Conservation (phyloP, 805 yeast genomes). For the Peterozyma toletana region DNA sequence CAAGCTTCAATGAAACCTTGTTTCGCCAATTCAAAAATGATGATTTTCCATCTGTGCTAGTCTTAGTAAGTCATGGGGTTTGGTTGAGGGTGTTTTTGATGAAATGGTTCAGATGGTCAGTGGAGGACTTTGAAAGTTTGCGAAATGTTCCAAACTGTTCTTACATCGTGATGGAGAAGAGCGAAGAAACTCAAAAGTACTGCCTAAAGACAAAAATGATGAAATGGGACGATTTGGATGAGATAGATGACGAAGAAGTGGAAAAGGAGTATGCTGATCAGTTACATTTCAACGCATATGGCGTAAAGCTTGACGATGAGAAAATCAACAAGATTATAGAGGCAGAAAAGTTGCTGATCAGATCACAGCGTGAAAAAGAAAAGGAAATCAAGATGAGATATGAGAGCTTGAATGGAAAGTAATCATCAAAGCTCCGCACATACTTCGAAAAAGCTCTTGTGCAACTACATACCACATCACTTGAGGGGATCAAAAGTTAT, state of each 20-base stretch:
- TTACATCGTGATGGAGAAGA: conserved; percentile 69
- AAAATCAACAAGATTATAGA: conserved; percentile 23
- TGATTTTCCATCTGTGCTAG: conserved; percentile 72
- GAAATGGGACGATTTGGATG: conserved; percentile 63
- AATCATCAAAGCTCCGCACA: too few species aligned
- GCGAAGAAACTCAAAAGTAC: conserved; percentile 42
- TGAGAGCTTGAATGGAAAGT: neutral
- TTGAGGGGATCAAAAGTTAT: too few species aligned
- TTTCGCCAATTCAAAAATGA: conserved; percentile 70
- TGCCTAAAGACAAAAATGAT: conserved; percentile 51
- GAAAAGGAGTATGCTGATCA: conserved; percentile 17
- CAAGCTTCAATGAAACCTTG: conserved; percentile 82
- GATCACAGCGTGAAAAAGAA: conserved; percentile 37
- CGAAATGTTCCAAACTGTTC: conserved; percentile 83
- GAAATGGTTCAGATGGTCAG: conserved; percentile 94
- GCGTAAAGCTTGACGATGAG: conserved; percentile 13
- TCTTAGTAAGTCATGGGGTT: conserved; percentile 87
- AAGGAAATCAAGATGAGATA: conserved; percentile 25
- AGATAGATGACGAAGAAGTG: conserved; percentile 16
- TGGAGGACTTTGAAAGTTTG: conserved; percentile 79
- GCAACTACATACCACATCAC: too few species aligned
- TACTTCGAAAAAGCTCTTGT: too few species aligned
- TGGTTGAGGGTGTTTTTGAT: conserved; percentile 90
- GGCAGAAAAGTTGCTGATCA: conserved; percentile 36
- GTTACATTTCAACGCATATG: conserved; percentile 15